Evolutionary conservation across 352 stramenopile genomes (phyloP), one percentile per base, ranked within the genome.

Genomic region (Pythium utonaiense): DNA sequence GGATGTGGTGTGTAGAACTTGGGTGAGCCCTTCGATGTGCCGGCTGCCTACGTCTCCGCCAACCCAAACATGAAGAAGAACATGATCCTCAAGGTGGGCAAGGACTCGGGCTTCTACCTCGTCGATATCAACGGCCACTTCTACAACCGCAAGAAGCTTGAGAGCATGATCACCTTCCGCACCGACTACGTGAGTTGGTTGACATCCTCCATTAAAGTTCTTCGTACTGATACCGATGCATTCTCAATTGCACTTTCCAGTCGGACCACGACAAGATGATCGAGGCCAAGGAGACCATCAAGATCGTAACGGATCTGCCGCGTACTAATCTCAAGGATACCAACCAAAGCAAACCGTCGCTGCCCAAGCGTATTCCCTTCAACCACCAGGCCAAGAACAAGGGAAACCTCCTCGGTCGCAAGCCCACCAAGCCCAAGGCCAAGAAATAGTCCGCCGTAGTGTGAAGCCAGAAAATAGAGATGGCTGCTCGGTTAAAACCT

Each of bases 151-250:
- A 73, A 84, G 31, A 95, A 92, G 56, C 78, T 95, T 36, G 85
- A 95, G 60, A 87, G 83, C 59, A 86, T 95, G 75, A 90, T 95
- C 68, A 91, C 80, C 0, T 93, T 93, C 64, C 80, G 80, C 58
- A 91, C 80, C 6, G 77, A 86, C 65, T 90, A 87, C 59, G 83
- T 92, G 77, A 30, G 82, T 50, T 41, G 31, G 0, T 45, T 19
- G 10, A 2, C 28, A 4, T 42, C 19, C 10, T 5, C 47, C 19
- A 28, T 40, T 1, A 16, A 47, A n/a, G 33, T 6, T 10, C 6
- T n/a, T 22, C 33, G 9, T 25, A 51, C 28, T 50, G 22, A 27
- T 48, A 9, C 14, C 48, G 25, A n/a, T n/a, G n/a, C n/a, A n/a
- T n/a, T n/a, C n/a, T n/a, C 36, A 6, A 22, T 24, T 31, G n/a